Conservation (phyloP, 495 filamentous ascomycete species). For the Penicillium coffeae region DNA sequence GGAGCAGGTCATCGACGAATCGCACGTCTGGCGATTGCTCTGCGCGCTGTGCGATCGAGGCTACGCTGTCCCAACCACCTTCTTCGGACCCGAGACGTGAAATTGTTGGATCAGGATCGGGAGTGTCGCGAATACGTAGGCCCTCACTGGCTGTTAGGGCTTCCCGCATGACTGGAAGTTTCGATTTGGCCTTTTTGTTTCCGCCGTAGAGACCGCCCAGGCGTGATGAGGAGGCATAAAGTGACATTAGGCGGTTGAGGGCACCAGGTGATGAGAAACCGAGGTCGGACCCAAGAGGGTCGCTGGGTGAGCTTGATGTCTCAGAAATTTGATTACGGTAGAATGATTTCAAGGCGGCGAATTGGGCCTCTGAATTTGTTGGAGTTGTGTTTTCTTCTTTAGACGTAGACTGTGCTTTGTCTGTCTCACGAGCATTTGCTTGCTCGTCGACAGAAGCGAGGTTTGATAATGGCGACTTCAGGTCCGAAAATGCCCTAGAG, state of each 20-base stretch:
- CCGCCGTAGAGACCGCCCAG: constrained; percentile 42
- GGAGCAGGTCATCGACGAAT: constrained; percentile 67
- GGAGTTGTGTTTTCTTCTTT: constrained; percentile 14
- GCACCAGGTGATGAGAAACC: constrained; percentile 76
- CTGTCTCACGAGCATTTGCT: constrained; percentile 11
- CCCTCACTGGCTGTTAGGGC: constrained; percentile 66
- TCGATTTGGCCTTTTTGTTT: constrained; percentile 65
- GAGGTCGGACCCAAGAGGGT: constrained; percentile 44
- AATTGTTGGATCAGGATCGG: constrained; percentile 46
- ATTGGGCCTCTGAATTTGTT: constrained; percentile 37
- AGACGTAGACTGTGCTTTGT: constrained; percentile 9
- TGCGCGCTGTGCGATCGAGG: constrained; percentile 49
- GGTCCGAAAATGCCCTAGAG: constrained; percentile 33
- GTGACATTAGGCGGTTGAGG: constrained; percentile 81
- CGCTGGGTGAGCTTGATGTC: constrained; percentile 49
- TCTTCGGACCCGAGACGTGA: constrained; percentile 41
- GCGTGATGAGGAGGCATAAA: constrained; percentile 65
- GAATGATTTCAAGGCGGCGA: constrained; percentile 61
- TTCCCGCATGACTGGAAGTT: constrained; percentile 71
- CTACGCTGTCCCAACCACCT: constrained; percentile 52
- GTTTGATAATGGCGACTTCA: constrained; percentile 40
- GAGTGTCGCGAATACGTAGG: constrained; percentile 49
- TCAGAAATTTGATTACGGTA: constrained; percentile 68
- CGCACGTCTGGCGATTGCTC: constrained; percentile 46
- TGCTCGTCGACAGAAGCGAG: constrained; percentile 33